Evolutionary conservation across 305 asterid genomes (phyloP), one percentile per base, ranked within the genome.

Genomic region (Rubia occidens): DNA sequence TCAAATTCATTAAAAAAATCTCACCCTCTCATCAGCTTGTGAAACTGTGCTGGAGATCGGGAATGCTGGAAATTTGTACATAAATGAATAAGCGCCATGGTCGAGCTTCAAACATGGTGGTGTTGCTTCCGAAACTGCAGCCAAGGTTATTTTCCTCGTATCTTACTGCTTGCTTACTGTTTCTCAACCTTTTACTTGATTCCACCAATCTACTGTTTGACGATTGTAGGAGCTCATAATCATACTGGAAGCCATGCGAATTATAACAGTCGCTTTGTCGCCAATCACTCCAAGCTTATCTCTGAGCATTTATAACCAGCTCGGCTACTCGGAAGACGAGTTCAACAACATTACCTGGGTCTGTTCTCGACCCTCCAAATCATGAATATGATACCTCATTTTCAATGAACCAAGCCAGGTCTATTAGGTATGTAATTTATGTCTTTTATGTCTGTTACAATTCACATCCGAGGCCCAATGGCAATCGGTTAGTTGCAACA

Each of bases 101-200:
- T 83, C 91, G 32, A 90, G 89, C 75, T 91, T 94, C 80, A 94
- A 94, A 80, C 85, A 86, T 87, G 99, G 96, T 68, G 91, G 84
- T 20, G 70, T 83, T 70, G 90, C 89, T 78, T 84, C 82, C n/a
- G 87, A 83, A 82, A 80, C 93, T 76, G 99, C 99, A 73, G 86
- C 97, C 73, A 89, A 89, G 96, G 96, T 88, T 64, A 39, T 8
- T 64, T 63, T 17, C 18, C 17, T 18, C 40, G 43, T 6, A 3
- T 49, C 39, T 53, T 6, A 53, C n/a, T n/a, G n/a, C n/a, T n/a
- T 53, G 11, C 18, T 53, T 15, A 49, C 55, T 4, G 15, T 14
- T 49, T 4, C 2, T 49, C 1, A 6, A 49, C 58, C 58, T 53
- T 53, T 51, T 53, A n/a, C n/a, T 29, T 21, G 42, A 9, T 11